Percentiles rank a stretch among this genome's conserved stretches.
These are phyloP conservation scores for Mucor saturninus DNA, from an alignment of 371 early-diverging fungal genomes.

Conservation along the genomic window DNA sequence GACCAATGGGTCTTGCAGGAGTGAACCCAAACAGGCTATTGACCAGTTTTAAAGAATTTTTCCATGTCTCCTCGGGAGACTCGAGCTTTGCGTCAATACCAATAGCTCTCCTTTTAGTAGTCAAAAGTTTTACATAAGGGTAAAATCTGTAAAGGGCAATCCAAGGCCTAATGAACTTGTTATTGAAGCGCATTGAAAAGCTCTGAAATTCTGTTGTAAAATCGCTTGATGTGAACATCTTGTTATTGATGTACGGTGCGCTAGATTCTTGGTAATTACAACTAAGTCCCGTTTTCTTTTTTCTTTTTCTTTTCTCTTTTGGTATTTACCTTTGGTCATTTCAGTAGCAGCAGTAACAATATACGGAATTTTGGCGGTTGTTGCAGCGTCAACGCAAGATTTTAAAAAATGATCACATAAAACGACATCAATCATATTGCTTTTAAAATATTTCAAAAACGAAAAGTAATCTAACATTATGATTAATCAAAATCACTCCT, in stretches of 20 bases:
- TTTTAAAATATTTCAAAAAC: conserved; percentile 4
- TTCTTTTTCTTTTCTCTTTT: conserved; percentile 10
- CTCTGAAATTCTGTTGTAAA: conserved; percentile 13
- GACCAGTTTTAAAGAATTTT: conserved; percentile 26
- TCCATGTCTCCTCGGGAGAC: conserved; percentile 3
- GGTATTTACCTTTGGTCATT: conserved; percentile 9
- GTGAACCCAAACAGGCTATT: conserved; percentile 33
- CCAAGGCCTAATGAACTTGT: conserved; percentile 5
- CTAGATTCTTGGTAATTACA: not conserved
- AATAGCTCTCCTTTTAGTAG: not conserved
- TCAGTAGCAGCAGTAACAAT: conserved; percentile 14
- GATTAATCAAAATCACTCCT: not conserved
- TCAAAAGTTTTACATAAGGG: not conserved
- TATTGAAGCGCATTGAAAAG: not conserved
- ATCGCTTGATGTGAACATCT: not conserved
- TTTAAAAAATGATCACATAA: conserved; percentile 21
- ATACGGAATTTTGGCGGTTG: conserved; percentile 1
- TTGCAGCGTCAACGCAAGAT: conserved; percentile 17
- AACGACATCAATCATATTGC: conserved; percentile 4
- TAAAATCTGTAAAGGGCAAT: not conserved
- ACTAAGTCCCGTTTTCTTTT: not conserved
- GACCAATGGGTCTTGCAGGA: conserved; percentile 34
- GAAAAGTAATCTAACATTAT: not conserved
- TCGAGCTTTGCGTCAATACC: not conserved
- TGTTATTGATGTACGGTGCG: conserved; percentile 16